These are phyloP conservation scores for Globisporangium carolinianum DNA, from an alignment of 352 stramenopile genomes.

Conservation along the genomic window DNA sequence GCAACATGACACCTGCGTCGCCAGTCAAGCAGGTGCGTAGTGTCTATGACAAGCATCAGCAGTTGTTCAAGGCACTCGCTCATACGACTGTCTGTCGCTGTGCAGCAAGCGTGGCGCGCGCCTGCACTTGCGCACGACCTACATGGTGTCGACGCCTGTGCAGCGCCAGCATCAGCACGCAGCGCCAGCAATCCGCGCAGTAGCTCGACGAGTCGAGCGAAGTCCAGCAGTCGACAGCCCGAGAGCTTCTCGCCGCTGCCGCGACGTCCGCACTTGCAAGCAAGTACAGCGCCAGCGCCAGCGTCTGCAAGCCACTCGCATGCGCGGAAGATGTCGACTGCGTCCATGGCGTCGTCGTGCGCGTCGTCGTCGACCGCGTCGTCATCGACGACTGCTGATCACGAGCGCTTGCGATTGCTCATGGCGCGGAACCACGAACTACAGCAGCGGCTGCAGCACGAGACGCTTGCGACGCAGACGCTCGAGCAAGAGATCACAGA, in stretches of 20 bases:
- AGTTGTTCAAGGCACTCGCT: too few relatives aligned
- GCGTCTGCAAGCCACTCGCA: background rate
- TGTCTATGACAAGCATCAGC: too few relatives aligned
- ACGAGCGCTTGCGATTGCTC: constrained; percentile 59
- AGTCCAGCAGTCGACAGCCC: background rate
- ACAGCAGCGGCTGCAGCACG: constrained; percentile 63
- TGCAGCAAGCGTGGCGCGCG: constrained; percentile 9
- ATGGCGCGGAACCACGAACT: constrained; percentile 77
- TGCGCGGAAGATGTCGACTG: constrained; percentile 25
- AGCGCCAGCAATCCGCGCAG: background rate
- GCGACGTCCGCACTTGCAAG: background rate
- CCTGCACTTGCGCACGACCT: constrained; percentile 3
- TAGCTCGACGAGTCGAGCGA: background rate
- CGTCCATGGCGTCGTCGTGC: constrained; percentile 22
- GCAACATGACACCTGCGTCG: constrained; percentile 32
- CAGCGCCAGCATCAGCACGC: background rate
- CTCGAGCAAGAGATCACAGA: constrained; percentile 68
- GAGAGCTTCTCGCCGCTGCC: background rate
- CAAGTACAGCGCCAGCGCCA: background rate
- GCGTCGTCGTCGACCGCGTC: constrained; percentile 21
- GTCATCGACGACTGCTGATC: constrained; percentile 28
- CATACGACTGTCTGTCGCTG: background rate
- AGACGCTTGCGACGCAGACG: constrained; percentile 60
- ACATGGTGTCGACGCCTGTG: background rate
- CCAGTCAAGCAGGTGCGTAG: constrained; percentile 21